Evolutionary conservation across 495 filamentous ascomycete species (phyloP).

Genomic region (Parmelia sp.): DNA sequence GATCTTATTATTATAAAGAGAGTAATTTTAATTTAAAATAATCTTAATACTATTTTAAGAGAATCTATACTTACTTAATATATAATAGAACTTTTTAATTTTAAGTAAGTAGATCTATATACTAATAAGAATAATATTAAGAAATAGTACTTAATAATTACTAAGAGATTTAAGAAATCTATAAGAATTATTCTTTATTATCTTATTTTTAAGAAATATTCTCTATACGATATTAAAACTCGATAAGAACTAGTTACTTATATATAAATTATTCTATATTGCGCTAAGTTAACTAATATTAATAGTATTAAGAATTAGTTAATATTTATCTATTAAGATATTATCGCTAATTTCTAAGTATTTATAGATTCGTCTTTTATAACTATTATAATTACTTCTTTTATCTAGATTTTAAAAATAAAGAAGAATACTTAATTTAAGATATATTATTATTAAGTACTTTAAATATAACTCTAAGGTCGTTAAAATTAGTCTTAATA

Average conservation of each 20-base stretch:
- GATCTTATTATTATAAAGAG: slow-evolving; percentile 1
- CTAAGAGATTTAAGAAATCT: too few relatives aligned
- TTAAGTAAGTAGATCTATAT: background rate
- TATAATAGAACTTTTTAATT: background rate
- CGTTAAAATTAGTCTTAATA: too few relatives aligned
- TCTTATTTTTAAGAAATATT: background rate
- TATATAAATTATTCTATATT: background rate
- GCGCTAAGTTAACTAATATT: background rate
- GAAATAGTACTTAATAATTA: background rate
- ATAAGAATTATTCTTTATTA: background rate
- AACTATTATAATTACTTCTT: too few relatives aligned
- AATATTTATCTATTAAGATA: too few relatives aligned
- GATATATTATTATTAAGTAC: too few relatives aligned
- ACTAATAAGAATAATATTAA: background rate
- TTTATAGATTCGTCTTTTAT: too few relatives aligned
- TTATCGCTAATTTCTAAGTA: too few relatives aligned
- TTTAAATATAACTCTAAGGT: too few relatives aligned
- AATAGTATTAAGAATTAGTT: background rate
- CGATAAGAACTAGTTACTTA: background rate
- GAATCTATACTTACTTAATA: background rate
- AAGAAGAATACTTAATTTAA: too few relatives aligned
- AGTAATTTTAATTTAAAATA: background rate
- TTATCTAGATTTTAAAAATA: background rate
- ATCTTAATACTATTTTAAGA: slow-evolving; percentile 1
- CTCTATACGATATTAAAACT: background rate